Base-by-base conservation (phyloP, 805 yeast genomes). In the Priceomyces castillae region DNA sequence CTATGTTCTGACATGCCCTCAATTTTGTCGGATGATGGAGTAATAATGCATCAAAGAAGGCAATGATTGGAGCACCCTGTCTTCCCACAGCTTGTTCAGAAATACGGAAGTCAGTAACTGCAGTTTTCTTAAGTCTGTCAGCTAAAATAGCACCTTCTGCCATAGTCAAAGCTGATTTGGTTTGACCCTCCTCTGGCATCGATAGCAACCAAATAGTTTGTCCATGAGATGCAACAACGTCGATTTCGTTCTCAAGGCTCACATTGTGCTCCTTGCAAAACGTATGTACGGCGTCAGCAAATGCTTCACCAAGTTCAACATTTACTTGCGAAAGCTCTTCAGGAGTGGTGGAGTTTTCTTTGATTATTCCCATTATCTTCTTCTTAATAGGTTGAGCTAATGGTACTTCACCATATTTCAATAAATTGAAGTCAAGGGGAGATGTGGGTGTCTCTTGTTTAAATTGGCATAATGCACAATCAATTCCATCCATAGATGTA, bases 41-140 rank as follows among this genome's bases (percentile, higher is more conserved):
- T 17, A 56, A 40, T 20, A 50, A 44, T 14, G 56, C 53, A 31
- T 58, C 63, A 30, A 58, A 50, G 43, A 57, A 58, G 1, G 55
- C 61, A 30, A 49, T 44, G 46, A 57, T 47, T 5, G 61, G 61
- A 9, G 62, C 62, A 15, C 61, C 62, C 37, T 56, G 60, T 40
- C 62, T 43, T 22, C 62, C 62, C 6, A 52, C 60, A 41, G 53
- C 48, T 37, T 49, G 53, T 30, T 58, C 62, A 9, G 57, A 46
- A 16, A 50, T 42, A 15, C 62, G 51, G 35, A 58, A 58, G 33
- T 49, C 57, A 20, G 51, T 42, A 7, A 54, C 59, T 9, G 51
- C 59, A 1, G 62, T 57, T 15, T 43, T 40, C 12, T 39, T 39
- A 40, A 41, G 38, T 40, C 39, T 46, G 14, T 45, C 44, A 4